These are phyloP conservation scores for Colletotrichum melonis DNA, from an alignment of 2,329 filamentous ascomycete species.

Conservation along the genomic window DNA sequence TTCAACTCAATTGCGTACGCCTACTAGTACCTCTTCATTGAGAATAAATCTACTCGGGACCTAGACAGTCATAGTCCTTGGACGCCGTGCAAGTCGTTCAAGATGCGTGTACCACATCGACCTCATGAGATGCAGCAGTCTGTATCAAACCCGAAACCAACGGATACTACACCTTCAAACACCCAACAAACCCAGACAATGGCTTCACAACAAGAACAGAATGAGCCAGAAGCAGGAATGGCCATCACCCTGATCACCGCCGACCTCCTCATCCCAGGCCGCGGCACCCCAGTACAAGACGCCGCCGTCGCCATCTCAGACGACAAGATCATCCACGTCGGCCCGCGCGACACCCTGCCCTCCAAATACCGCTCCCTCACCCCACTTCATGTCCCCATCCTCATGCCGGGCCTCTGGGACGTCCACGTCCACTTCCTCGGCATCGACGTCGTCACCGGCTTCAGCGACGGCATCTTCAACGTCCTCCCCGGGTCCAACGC, in stretches of 20 bases:
- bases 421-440: slow-evolving; percentile 61
- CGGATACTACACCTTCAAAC: not conserved
- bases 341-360: slow-evolving; percentile 44
- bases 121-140: not conserved
- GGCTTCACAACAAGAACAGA: not conserved
- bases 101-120: slow-evolving; percentile 18
- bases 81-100: not conserved
- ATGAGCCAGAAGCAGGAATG: not conserved
- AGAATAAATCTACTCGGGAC: not conserved
- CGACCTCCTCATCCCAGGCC: slow-evolving; percentile 59
- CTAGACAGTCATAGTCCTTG: too few species aligned
- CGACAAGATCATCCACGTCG: slow-evolving; percentile 53
- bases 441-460: slow-evolving; percentile 37
- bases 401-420: slow-evolving; percentile 66
- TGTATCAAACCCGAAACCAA: not conserved
- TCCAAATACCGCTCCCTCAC: slow-evolving; percentile 43
- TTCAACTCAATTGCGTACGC: not conserved
- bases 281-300: slow-evolving; percentile 52
- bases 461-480: slow-evolving; percentile 25
- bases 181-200: not conserved
- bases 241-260: slow-evolving; percentile 39
- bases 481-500: slow-evolving; percentile 40
- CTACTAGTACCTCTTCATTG: not conserved
- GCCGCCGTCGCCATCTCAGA: slow-evolving; percentile 52
- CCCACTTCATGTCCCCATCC: slow-evolving; percentile 50